These are phyloP conservation scores for Plasmodium blacklocki DNA, from an alignment of 169 alveolate species.

Conservation along the genomic window DNA sequence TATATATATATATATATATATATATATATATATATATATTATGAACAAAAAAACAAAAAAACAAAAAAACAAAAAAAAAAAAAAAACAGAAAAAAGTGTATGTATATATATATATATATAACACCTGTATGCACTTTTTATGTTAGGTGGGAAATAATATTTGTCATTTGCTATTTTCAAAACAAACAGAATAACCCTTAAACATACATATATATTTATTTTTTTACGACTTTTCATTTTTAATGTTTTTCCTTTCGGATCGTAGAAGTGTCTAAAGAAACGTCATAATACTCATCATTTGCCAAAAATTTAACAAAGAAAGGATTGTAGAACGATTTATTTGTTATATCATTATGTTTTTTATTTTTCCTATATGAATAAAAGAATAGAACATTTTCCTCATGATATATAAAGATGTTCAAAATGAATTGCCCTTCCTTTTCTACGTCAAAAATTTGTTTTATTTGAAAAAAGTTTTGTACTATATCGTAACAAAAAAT, in stretches of 20 bases:
- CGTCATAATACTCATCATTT: conserved; percentile 20
- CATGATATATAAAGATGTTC: conserved; percentile 23
- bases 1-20: neutral
- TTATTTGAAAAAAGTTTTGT: conserved; percentile 17
- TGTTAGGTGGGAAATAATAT: no score
- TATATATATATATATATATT: neutral
- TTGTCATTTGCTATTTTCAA: no score
- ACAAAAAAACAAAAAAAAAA: no score
- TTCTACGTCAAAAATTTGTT: conserved; percentile 12
- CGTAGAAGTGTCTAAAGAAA: conserved; percentile 20
- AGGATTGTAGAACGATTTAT: conserved; percentile 28
- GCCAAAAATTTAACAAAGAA: conserved; percentile 42
- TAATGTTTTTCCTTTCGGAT: neutral
- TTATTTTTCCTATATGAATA: conserved; percentile 11
- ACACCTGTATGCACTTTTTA: no score
- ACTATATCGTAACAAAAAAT: conserved; percentile 49
- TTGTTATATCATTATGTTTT: neutral
- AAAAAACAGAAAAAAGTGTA: no score
- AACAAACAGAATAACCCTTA: no score
- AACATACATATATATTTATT: neutral
- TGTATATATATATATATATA: no score
- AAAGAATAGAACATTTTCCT: conserved; percentile 20
- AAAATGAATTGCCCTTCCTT: conserved; percentile 20
- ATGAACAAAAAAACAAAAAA: no score
- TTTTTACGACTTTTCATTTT: neutral